Percentiles rank a stretch among this genome's conserved stretches.
Evolutionary conservation across 768 basidiomycete genomes (phyloP).

Genomic region (Tricholoma flavovirens): DNA sequence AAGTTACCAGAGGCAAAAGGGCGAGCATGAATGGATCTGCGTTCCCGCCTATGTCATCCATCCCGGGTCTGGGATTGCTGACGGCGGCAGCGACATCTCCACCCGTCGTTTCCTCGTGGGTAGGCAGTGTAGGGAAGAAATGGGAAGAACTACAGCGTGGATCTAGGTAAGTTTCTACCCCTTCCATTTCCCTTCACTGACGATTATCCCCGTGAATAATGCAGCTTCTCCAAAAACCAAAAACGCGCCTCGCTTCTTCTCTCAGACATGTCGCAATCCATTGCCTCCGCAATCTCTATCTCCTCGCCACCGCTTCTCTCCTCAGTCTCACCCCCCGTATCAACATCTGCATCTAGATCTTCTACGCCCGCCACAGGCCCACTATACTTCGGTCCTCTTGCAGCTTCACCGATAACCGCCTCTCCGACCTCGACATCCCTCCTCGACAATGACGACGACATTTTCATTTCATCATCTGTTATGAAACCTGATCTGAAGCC

Average conservation of each 20-base stretch:
- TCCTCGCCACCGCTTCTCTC: constrained; percentile 30
- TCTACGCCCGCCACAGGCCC: constrained; percentile 13
- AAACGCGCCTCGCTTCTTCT: constrained; percentile 65
- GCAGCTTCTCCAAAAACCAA: constrained; percentile 60
- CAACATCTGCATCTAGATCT: neutral
- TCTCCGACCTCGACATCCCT: constrained; percentile 23
- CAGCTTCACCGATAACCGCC: constrained; percentile 13
- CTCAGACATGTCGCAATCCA: constrained; percentile 56
- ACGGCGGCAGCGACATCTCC: constrained; percentile 14
- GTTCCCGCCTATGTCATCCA: constrained; percentile 31
- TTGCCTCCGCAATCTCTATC: constrained; percentile 39
- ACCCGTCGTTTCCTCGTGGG: constrained; percentile 36
- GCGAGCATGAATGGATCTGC: constrained; percentile 12
- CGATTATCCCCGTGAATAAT: neutral
- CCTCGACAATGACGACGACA: constrained; percentile 36
- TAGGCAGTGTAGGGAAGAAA: constrained; percentile 55
- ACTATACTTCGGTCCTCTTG: constrained; percentile 13
- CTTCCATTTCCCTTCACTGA: neutral
- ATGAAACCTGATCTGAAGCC: constrained; percentile 24
- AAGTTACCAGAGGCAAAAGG: constrained; percentile 7
- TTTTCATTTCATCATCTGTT: constrained; percentile 23
- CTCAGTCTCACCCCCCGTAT: constrained; percentile 13
- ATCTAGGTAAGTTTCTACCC: constrained; percentile 42
- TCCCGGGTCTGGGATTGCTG: constrained; percentile 34
- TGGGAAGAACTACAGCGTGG: constrained; percentile 52